phyloP scores from a whole-genome alignment of 2,329 filamentous ascomycete species.

The Talaromyces rugulosus region DNA sequence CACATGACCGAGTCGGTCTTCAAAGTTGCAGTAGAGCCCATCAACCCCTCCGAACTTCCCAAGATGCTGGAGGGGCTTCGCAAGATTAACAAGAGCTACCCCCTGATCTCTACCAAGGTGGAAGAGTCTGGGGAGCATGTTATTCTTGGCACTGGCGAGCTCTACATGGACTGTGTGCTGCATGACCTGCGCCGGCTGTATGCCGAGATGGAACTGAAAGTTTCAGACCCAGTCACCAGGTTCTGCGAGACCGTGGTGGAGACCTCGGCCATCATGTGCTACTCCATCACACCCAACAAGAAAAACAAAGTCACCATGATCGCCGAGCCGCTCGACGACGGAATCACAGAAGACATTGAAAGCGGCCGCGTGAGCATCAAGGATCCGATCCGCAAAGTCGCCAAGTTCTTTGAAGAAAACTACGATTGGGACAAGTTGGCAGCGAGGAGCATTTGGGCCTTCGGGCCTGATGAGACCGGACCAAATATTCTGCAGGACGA shows the following conservation, averaged over 20 bases:
- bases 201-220: constrained; percentile 98
- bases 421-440: constrained; percentile 97
- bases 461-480: constrained; percentile 90
- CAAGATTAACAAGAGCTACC: constrained; percentile 97
- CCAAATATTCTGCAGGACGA: constrained; percentile 97
- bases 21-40: constrained; percentile 95
- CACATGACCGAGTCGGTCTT: constrained; percentile 98
- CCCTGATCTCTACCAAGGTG: constrained; percentile 91
- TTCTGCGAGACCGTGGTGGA: constrained; percentile 99
- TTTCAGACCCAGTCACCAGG: constrained; percentile 93
- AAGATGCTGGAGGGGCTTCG: constrained; percentile 98
- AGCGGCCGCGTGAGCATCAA: constrained; percentile 84
- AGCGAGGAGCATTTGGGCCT: constrained; percentile 94
- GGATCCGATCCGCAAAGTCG: constrained; percentile 86
- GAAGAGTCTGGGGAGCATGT: constrained; percentile 98
- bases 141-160: constrained; percentile 86
- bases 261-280: constrained; percentile 96
- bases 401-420: constrained; percentile 94
- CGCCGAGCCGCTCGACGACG: constrained; percentile 89
- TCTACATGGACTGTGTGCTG: constrained; percentile 99
- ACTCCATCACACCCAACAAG: constrained; percentile 96
- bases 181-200: constrained; percentile 92
- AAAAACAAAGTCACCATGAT: constrained; percentile 99
- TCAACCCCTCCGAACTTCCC: constrained; percentile 94
- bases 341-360: constrained; percentile 93